Conservation (phyloP, 768 basidiomycete species). For the Lentinus tigrinus region DNA sequence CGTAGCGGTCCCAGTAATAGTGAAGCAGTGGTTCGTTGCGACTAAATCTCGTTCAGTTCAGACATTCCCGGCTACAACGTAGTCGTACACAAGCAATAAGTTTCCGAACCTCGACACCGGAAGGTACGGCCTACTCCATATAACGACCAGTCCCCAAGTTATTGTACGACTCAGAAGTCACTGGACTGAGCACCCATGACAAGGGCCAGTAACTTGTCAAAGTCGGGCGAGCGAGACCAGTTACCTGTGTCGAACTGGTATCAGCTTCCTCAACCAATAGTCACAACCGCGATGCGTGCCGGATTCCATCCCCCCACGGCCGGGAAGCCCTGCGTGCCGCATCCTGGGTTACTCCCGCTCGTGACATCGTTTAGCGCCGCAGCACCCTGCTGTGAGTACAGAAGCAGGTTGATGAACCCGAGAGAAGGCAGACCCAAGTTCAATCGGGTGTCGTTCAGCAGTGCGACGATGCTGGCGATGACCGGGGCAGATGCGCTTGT, state of each 20-base stretch:
- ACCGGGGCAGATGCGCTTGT: slow-evolving; percentile 34
- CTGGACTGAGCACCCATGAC: neutral
- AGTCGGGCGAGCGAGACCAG: neutral
- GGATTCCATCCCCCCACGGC: slow-evolving; percentile 31
- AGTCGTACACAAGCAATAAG: too few species aligned
- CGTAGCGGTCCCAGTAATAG: neutral
- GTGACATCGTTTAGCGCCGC: slow-evolving; percentile 35
- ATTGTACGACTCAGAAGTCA: neutral
- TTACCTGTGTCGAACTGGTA: neutral
- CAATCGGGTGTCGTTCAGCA: slow-evolving; percentile 34
- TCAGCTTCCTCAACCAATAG: neutral
- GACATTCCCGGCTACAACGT: too few species aligned
- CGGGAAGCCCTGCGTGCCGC: slow-evolving; percentile 30
- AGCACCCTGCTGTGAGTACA: slow-evolving; percentile 25
- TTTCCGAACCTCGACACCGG: too few species aligned
- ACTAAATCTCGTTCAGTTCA: too few species aligned
- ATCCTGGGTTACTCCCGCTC: slow-evolving; percentile 26
- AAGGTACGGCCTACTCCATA: neutral
- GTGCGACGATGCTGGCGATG: slow-evolving; percentile 32
- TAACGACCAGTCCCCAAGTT: neutral
- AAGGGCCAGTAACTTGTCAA: neutral
- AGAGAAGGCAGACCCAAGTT: slow-evolving; percentile 26
- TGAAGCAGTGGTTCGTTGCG: neutral
- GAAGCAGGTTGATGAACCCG: slow-evolving; percentile 37
- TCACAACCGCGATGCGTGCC: slow-evolving; percentile 11